Base-by-base conservation (phyloP, 768 basidiomycete species). In the Tephrocybe sp. region DNA sequence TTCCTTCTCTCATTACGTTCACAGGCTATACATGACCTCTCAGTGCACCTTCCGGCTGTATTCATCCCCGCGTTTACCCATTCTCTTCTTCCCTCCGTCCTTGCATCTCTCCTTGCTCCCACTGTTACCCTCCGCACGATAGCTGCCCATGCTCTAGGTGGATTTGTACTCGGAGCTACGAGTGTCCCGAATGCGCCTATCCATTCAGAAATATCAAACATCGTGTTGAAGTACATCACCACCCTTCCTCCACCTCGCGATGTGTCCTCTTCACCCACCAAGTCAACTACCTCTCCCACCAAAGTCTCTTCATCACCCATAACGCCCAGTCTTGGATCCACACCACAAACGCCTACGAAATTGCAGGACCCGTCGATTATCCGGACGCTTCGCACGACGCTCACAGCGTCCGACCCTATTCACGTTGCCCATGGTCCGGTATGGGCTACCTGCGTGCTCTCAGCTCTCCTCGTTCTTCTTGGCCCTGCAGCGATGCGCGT, bases 131-230 rank as follows among this genome's bases (percentile, higher is more conserved):
- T 91, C 36, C 84, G 89, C 12, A 68, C 77, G 0, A 85, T 87
- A 62, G 89, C 89, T 6, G 87, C 84, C 38, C 81, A 89, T 57
- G 89, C 89, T 0, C 74, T 91, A 0, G 81, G 86, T 16, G 87
- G 88, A 2, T 75, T 89, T 26, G 84, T 80, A 3, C 60, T 79
- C 8, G 87, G 76, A 1, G 72, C 72, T 3, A 71, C 78, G 3
- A 69, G 67, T 30, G 64, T 85, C 18, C 78, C 82, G 0, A 60
- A 62, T 0, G 79, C 77, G 1, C 55, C 66, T 26, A 47, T 77
- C 8, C 86, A 88, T 51, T 69, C 72, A 0, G 76, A 77, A 24
- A 74, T 87, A 30, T 76, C 86, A 11, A 68, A 69, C 12, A 63
- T 65, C 3, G 74, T 83, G 15, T 69, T 75, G 1, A 61, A 66